A percentile compares a stretch with the other conserved stretches of the same genome.
Evolutionary conservation across 2,329 filamentous ascomycete species (phyloP).

Genomic region (Trichophyton schoenleinii): DNA sequence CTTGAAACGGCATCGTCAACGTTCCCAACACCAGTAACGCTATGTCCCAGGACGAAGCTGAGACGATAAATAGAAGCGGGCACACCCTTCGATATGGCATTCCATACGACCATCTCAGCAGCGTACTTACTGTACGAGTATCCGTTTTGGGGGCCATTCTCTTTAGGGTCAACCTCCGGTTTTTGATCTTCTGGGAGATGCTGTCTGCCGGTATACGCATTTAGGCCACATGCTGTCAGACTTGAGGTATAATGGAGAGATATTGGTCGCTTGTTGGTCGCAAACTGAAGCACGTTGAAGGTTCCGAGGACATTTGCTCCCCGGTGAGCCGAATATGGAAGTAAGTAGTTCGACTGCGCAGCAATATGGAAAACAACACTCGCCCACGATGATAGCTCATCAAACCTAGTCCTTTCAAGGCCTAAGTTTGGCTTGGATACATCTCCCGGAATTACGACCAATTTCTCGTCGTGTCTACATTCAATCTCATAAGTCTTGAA

Average conservation of each 20-base stretch:
- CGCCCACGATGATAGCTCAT: constrained; percentile 21
- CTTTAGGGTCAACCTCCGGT: neutral
- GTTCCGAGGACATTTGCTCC: neutral
- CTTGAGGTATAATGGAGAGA: constrained; percentile 15
- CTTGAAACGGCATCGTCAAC: neutral
- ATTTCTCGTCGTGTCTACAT: constrained; percentile 5
- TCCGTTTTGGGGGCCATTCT: constrained; percentile 30
- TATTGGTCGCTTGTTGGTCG: constrained; percentile 23
- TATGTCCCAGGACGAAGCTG: neutral
- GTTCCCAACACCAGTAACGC: neutral
- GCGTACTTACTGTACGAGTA: constrained; percentile 84
- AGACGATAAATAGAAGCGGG: neutral
- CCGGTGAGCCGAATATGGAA: neutral
- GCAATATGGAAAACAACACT: neutral
- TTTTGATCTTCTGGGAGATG: neutral
- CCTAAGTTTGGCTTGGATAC: constrained; percentile 47
- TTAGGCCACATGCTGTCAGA: neutral
- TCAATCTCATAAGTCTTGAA: constrained; percentile 35
- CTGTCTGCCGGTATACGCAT: neutral
- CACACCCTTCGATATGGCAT: neutral
- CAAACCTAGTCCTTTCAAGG: constrained; percentile 39
- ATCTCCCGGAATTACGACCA: constrained; percentile 40
- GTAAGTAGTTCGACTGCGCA: neutral
- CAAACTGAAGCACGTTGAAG: constrained; percentile 32
- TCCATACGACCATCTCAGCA: constrained; percentile 41